A percentile compares a stretch with the other conserved stretches of the same genome.
Conservation (phyloP, 2,329 filamentous ascomycete species). For the Diaporthe humulicola region DNA sequence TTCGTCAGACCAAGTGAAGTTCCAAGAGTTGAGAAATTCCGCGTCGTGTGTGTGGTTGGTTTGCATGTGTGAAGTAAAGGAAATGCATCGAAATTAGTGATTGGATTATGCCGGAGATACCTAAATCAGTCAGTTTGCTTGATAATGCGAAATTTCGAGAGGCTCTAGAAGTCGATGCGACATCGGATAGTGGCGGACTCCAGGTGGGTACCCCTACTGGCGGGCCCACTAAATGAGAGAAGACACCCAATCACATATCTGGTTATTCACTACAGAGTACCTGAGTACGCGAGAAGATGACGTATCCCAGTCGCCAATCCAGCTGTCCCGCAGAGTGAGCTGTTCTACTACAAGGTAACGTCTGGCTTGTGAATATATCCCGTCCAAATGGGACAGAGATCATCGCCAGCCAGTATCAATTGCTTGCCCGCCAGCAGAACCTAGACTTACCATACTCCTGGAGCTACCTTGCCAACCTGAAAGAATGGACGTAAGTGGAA, state of each 20-base stretch:
- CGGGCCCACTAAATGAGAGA: background rate
- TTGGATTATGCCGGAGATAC: constrained; percentile 23
- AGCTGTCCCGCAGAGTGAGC: background rate
- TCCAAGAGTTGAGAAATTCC: background rate
- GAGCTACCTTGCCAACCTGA: background rate
- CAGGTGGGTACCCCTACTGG: constrained; percentile 32
- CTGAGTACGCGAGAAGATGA: constrained; percentile 14
- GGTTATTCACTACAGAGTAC: constrained; percentile 5
- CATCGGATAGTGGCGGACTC: constrained; percentile 32
- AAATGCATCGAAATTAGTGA: background rate
- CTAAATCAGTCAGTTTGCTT: constrained; percentile 29
- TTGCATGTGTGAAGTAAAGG: background rate
- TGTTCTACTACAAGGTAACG: background rate
- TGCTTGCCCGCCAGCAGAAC: background rate
- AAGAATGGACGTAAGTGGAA: constrained; percentile 38
- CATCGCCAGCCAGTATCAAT: background rate
- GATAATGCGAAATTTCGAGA: constrained; percentile 38
- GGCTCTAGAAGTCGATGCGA: constrained; percentile 37
- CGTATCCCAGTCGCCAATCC: constrained; percentile 7
- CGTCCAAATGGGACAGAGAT: background rate
- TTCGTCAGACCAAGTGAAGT: background rate
- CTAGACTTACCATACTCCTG: background rate
- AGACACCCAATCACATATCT: constrained; percentile 2
- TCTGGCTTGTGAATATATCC: constrained; percentile 13
- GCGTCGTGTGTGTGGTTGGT: background rate